These are phyloP conservation scores for Tolypocladium capitatum DNA, from an alignment of 2,329 filamentous ascomycete genomes.

Conservation along the genomic window DNA sequence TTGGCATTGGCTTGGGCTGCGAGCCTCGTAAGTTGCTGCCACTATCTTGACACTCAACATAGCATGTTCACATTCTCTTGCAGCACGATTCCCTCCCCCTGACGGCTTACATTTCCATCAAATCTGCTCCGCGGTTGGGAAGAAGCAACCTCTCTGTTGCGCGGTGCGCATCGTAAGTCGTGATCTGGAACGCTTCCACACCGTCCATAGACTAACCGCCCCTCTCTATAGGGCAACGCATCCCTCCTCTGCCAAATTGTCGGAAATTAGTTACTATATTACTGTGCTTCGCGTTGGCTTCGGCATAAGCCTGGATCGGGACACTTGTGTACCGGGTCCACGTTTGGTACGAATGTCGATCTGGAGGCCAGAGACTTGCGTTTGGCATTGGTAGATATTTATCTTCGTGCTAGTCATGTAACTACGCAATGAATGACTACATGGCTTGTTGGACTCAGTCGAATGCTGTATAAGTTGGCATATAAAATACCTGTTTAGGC, in stretches of 20 bases:
- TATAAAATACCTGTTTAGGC: too few relatives aligned
- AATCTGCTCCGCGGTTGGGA: not conserved
- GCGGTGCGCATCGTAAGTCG: conserved; percentile 4
- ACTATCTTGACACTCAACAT: not conserved
- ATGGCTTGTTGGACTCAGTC: too few relatives aligned
- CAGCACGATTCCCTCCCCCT: not conserved
- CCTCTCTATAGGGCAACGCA: not conserved
- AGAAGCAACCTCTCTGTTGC: conserved; percentile 4
- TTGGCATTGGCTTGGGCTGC: conserved; percentile 6
- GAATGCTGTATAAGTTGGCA: too few relatives aligned
- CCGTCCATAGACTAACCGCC: too few relatives aligned
- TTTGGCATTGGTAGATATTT: not conserved
- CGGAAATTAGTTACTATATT: too few relatives aligned
- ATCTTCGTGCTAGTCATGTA: not conserved
- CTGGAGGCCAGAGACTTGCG: not conserved
- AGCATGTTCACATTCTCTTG: not conserved
- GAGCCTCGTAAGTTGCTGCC: conserved; percentile 2
- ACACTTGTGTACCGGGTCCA: too few relatives aligned
- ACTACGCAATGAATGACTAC: not conserved
- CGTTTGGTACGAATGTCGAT: not conserved
- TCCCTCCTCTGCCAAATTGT: too few relatives aligned
- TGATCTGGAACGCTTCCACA: not conserved
- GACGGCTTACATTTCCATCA: not conserved
- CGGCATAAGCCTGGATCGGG: not conserved
- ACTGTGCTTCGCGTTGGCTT: not conserved